These are phyloP conservation scores for Atkinsonella hypoxylon DNA, from an alignment of 2,329 filamentous ascomycete species.

Conservation along the genomic window DNA sequence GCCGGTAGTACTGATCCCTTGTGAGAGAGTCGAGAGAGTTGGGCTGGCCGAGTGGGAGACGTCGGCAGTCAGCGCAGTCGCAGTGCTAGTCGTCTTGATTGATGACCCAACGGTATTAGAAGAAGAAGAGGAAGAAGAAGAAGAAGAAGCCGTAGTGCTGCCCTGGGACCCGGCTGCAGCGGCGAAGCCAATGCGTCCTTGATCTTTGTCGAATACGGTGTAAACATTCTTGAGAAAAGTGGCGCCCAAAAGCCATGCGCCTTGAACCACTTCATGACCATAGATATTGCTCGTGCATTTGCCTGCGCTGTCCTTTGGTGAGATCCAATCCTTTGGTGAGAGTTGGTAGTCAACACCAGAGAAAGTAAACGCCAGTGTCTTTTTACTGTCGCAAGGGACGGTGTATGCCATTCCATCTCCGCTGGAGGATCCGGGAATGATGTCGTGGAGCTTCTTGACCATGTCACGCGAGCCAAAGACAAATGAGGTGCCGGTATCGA, in stretches of 20 bases:
- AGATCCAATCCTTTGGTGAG: slow-evolving; percentile 59
- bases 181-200: slow-evolving; percentile 39
- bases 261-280: slow-evolving; percentile 53
- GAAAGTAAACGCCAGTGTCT: slow-evolving; percentile 53
- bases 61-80: slow-evolving; percentile 1
- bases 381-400: slow-evolving; percentile 59
- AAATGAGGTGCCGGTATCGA: slow-evolving; percentile 77
- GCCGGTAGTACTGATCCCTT: background rate
- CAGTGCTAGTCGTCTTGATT: slow-evolving; percentile 1
- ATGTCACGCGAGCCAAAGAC: slow-evolving; percentile 59
- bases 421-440: slow-evolving; percentile 49
- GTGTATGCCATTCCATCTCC: slow-evolving; percentile 51
- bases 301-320: slow-evolving; percentile 28
- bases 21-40: background rate
- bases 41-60: background rate
- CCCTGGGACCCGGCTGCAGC: slow-evolving; percentile 5
- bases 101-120: background rate
- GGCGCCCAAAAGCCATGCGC: slow-evolving; percentile 71
- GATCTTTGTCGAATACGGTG: slow-evolving; percentile 67
- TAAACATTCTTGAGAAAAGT: slow-evolving; percentile 88
- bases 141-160: background rate
- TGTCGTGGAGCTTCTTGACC: slow-evolving; percentile 53
- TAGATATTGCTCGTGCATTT: slow-evolving; percentile 62
- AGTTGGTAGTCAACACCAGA: slow-evolving; percentile 55
- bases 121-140: background rate